Evolutionary conservation across 139 green algal genomes (phyloP).

Genomic region (Microglena sp.): DNA sequence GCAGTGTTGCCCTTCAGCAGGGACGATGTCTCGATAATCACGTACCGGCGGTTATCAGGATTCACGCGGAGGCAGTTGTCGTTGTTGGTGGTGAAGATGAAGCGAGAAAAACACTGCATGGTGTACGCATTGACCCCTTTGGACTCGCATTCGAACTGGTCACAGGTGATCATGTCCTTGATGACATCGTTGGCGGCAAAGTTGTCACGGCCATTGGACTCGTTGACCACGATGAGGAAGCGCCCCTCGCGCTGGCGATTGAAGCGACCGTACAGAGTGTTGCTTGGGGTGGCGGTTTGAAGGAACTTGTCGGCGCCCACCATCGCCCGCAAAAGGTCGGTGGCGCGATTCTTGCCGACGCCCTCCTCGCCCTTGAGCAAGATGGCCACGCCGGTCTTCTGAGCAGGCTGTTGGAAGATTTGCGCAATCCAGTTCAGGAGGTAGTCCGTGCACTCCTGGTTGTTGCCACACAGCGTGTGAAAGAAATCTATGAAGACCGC

Average conservation of each 20-base stretch:
- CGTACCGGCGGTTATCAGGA: background rate
- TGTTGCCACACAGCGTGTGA: background rate
- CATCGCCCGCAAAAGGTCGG: background rate
- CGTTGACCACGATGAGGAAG: slow-evolving; percentile 3
- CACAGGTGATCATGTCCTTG: slow-evolving; percentile 8
- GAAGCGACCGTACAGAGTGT: background rate
- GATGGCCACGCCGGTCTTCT: background rate
- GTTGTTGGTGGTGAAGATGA: slow-evolving; percentile 9
- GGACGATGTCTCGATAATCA: slow-evolving; percentile 1
- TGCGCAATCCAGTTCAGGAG: background rate
- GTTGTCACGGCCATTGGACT: background rate
- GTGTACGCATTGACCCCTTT: background rate
- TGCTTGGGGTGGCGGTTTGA: background rate
- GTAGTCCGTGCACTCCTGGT: background rate
- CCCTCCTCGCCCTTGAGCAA: background rate
- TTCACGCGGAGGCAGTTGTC: background rate
- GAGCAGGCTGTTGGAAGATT: background rate
- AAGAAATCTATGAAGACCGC: background rate
- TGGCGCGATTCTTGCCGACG: background rate
- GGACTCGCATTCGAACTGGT: background rate
- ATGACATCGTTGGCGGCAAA: background rate
- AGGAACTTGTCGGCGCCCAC: background rate
- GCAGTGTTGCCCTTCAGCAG: slow-evolving; percentile 7
- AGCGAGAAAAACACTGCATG: background rate
- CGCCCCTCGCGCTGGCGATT: background rate